Evolutionary conservation across 768 basidiomycete species (phyloP), one percentile per base, ranked within the genome.

Genomic region (Mycena rosella): DNA sequence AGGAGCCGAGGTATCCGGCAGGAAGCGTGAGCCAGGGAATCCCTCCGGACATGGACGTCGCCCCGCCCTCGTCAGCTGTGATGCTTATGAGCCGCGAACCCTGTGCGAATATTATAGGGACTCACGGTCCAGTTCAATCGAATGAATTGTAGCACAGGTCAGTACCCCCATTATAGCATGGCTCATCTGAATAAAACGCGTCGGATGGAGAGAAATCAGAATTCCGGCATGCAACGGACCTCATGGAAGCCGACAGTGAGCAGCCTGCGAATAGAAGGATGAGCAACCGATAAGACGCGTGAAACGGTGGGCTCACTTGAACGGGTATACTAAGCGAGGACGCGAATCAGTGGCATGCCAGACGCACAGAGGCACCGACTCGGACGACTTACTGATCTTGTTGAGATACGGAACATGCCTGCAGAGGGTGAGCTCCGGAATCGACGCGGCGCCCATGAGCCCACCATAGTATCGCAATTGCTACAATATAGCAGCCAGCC

Each of bases 211-310:
- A 55, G 60, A 53, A 63, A 53, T n/a, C 45, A 10, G 24, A 26
- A 60, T 47, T 11, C 18, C 15, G 38, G 4, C 36, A 14, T 26
- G 42, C 45, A 48, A 72, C 77, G 66, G 71, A 91, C 93, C 83
- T 96, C 94, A 78, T 96, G 94, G 75, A 96, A 95, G 53, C 94
- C 94, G 52, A 96, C 94, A 1, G 94, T 95, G 56, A 95, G 85
- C 59, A 95, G 77, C 73, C 94, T 93, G 70, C 29, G 69, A 24
- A 61, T 22, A 22, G 36, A 14, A 62, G 24, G 27, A 32, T 42
- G 20, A 61, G 42, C 42, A 32, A 56, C 17, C 22, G 38, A 58
- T 30, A 54, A 29, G 27, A n/a, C 36, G 51, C 54, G 24, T 27
- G 9, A 58, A 65, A 63, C 38, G 22, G n/a, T 18, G 68, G n/a